A percentile compares a stretch with the other conserved stretches of the same genome.
Evolutionary conservation across 331 rosid genomes (phyloP).

Genomic region (Quercus phellos): DNA sequence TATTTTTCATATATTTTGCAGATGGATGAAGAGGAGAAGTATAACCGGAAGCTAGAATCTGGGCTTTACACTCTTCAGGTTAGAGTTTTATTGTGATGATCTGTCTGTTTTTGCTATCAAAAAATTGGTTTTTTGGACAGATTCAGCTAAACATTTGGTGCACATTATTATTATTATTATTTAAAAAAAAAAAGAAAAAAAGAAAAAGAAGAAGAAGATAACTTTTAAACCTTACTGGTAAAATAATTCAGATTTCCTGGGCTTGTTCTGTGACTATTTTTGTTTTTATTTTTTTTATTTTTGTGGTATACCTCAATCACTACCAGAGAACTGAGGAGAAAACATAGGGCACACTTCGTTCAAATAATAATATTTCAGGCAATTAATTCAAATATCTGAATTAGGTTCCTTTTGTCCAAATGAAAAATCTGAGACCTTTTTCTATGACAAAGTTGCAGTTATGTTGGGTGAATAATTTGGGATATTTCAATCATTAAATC

Average conservation of each 20-base stretch:
- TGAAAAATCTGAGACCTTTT: not conserved
- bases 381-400: not conserved
- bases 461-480: not conserved
- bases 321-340: not conserved
- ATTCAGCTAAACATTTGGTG: not conserved
- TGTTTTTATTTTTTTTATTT: not conserved
- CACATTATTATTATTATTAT: no score
- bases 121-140: not conserved
- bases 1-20: slow-evolving; percentile 24
- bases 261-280: not conserved
- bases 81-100: slow-evolving; percentile 18
- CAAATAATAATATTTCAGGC: not conserved
- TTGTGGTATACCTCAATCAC: no score
- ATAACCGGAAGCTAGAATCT: slow-evolving; percentile 84
- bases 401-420: not conserved
- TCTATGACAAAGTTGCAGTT: not conserved
- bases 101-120: not conserved
- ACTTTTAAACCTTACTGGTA: not conserved
- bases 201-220: not conserved
- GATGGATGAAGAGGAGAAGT: slow-evolving; percentile 94
- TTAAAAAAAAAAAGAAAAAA: no score
- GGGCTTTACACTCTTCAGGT: slow-evolving; percentile 98
- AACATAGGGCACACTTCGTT: not conserved
- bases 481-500: not conserved
- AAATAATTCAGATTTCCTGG: not conserved